Base-by-base conservation (phyloP, 2,329 filamentous ascomycete genomes). In the Aspergillus arachidicola region DNA sequence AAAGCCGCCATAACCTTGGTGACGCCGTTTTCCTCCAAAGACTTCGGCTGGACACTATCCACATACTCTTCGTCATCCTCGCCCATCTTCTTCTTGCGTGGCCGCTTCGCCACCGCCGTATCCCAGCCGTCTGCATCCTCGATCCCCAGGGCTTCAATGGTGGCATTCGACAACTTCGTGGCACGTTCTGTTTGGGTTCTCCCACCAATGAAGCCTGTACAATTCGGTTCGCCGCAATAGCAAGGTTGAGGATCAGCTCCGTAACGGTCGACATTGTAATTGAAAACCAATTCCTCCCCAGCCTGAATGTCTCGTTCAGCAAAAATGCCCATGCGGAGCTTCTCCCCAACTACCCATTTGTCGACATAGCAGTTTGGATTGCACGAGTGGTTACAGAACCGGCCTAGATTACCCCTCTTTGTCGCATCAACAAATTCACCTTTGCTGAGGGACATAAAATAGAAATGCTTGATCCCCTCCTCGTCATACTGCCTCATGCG, bases 301-400 rank as follows among this genome's bases (percentile, higher is more conserved):
- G 91, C 89, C 74, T 89, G 88, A 75, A 99, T 90, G 72, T 87
- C 84, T 68, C 94, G 92, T 80, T 92, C 87, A 71, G 94, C 92
- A 82, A 99, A 99, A 71, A 99, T 98, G 72, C 95, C 95, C 95
- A 99, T 99, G 72, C 95, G 94, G 75, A 98, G 84, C 82, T 97
- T 98, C 73, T 96, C 92, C 21, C 93, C 94, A 38, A 99, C 93
- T 63, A 98, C 94, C 95, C 95, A 99, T 82, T 99, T 99, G 84
- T 99, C 95, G 67, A 99, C 94, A 79, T 96, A 98, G 80, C 94
- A 98, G 76, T 99, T 99, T 21, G 95, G 95, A 77, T 95, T 97
- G 85, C 95, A 99, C 10, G 95, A 98, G 78, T 99, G 95, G 74
- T 99, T 99, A 86, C 95, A 99, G 75, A 99, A 99, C 34, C 95